These are phyloP conservation scores for Ophiostoma himal-ulmi DNA, from an alignment of 2,329 filamentous ascomycete species.

Conservation along the genomic window DNA sequence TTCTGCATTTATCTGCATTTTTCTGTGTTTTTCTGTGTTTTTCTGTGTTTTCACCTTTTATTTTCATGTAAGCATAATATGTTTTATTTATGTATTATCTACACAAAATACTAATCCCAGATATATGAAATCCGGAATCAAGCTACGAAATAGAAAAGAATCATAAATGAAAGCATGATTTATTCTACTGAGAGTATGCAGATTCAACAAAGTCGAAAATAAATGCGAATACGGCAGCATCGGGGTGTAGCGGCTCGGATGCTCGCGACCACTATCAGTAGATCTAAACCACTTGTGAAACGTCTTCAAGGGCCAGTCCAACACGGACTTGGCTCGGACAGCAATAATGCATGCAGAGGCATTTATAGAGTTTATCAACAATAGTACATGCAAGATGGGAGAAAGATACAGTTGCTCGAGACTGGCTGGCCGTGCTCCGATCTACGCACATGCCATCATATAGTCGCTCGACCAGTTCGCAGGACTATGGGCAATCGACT, in stretches of 20 bases:
- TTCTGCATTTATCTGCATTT: no score
- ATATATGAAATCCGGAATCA: no score
- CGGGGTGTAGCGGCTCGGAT: neutral
- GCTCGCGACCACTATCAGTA: neutral
- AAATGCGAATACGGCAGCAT: neutral
- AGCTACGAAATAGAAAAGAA: no score
- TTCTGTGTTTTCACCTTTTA: neutral
- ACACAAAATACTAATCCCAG: no score
- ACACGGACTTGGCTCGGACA: conserved; percentile 18
- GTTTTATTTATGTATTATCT: no score
- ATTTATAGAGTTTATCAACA: neutral
- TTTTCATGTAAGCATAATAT: neutral
- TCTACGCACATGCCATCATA: neutral
- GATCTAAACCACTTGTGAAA: neutral
- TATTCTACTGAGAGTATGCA: no score
- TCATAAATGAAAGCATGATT: no score
- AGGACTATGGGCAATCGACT: neutral
- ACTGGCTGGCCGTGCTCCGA: neutral
- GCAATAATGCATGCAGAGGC: neutral
- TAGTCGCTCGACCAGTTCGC: neutral
- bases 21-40: neutral
- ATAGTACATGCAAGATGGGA: neutral
- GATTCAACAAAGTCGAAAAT: no score
- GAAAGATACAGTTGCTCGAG: neutral
- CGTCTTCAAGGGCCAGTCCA: neutral